Evolutionary conservation across 306 rosid genomes (phyloP).

Genomic region (Hippophae tibetana): DNA sequence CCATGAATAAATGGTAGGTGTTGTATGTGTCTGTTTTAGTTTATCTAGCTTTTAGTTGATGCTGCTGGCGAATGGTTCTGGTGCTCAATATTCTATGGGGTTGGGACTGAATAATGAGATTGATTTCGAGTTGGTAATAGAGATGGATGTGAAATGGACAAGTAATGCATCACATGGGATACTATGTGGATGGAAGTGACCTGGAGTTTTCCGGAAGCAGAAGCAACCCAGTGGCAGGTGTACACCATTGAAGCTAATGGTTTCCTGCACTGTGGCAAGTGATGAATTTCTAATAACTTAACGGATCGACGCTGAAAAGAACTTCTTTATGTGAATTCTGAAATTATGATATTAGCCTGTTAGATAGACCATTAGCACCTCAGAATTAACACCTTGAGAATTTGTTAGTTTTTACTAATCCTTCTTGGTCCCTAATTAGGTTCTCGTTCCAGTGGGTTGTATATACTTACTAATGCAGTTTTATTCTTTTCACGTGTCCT

Average conservation of each 20-base stretch:
- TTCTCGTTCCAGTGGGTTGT: no score
- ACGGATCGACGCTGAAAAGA: neutral
- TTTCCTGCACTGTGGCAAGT: constrained; percentile 17
- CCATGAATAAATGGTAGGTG: constrained; percentile 32
- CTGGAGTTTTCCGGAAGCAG: constrained; percentile 20
- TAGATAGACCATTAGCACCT: no score
- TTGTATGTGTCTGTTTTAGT: constrained; percentile 19
- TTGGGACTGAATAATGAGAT: constrained; percentile 12
- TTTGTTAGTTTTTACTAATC: no score
- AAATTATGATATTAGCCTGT: no score
- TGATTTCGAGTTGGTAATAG: constrained; percentile 15
- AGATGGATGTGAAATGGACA: constrained; percentile 4
- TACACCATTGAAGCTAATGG: constrained; percentile 9
- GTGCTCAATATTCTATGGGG: constrained; percentile 21
- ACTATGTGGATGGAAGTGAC: constrained; percentile 19
- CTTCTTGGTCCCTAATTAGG: no score
- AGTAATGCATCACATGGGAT: constrained; percentile 5
- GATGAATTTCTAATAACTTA: constrained; percentile 17
- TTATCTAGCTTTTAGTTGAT: constrained; percentile 24
- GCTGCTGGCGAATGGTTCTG: constrained; percentile 25
- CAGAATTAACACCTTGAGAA: no score
- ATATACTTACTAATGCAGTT: no score
- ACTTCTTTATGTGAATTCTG: no score
- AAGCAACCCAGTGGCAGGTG: constrained; percentile 15
- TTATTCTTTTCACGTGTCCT: no score